Conservation (phyloP, 257 asterid genomes). For the Euphrasia confusa region DNA sequence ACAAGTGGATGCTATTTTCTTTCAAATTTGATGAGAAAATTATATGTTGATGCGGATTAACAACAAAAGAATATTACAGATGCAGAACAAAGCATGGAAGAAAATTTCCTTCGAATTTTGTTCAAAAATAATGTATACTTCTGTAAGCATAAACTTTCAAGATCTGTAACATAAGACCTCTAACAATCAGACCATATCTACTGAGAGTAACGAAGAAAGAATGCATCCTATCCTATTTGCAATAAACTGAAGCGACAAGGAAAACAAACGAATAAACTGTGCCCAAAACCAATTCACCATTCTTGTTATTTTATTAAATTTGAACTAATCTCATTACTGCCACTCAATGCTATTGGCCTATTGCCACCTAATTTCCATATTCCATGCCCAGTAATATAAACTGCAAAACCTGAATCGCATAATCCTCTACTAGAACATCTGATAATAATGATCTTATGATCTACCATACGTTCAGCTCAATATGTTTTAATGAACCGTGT, state of each 20-base stretch:
- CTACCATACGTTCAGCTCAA: not conserved
- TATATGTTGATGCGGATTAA: not conserved
- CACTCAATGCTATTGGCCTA: not conserved
- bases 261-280: slow-evolving; percentile 6
- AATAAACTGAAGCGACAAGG: not conserved
- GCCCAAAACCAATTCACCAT: not conserved
- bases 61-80: not conserved
- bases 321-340: not conserved
- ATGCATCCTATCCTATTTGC: not conserved
- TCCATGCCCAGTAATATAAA: slow-evolving; percentile 9
- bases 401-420: not conserved
- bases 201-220: slow-evolving; percentile 2
- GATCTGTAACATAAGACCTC: not conserved
- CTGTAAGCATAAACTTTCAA: not conserved
- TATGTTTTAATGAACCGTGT: not conserved
- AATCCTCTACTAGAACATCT: not conserved
- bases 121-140: not conserved
- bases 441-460: not conserved
- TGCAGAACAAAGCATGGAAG: not conserved
- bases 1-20: not conserved
- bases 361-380: slow-evolving; percentile 10
- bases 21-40: slow-evolving; percentile 9
- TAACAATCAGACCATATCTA: not conserved
- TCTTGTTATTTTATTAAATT: not conserved
- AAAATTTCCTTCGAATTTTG: slow-evolving; percentile 10